Base-by-base conservation (phyloP, 192 early-diverging fungal species). In the Podochytrium sp. region DNA sequence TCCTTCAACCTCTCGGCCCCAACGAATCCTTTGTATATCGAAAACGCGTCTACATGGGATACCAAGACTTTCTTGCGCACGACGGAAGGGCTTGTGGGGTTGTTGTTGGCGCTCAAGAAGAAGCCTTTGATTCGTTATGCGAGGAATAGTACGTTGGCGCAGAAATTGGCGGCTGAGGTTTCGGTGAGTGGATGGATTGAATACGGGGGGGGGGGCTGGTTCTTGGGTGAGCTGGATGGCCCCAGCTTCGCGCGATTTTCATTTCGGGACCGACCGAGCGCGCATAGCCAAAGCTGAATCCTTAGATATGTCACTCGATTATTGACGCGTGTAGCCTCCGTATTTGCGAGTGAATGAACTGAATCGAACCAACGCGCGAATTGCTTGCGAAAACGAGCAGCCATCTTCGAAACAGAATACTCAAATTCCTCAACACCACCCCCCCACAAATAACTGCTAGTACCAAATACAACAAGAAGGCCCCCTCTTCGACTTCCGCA, bases 61-160 rank as follows among this genome's bases (percentile, higher is more conserved):
- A 81, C 84, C 1, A 81, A 82, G 6, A 89, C 94, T 2, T 90
- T 98, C 57, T 78, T 75, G n/a, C 84, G 95, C 14, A 84, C 87
- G 0, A 90, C 92, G 0, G 91, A 96, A 70, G 96, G 95, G 0
- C 73, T 99, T 37, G 61, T 89, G 47, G 77, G 94, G 0, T 63
- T 93, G 14, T 73, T 97, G 14, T 81, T 99, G 59, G 89, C 94
- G 2, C 76, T 98, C 25, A 97, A 96, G 71, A 95, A 94, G 81
- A 91, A 96, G 42, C 96, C 96, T 3, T 72, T 94, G 32, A 95
- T 99, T 59, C 86, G 97, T 30, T 98, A 95, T 78, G 94, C 95
- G 76, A 80, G 85, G 34, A 90, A 90, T 53, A 95, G 93, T 66
- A 74, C 82, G 2, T 90, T 98, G 87, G 93, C 92, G 3, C 89